phyloP scores from a whole-genome alignment of 2,329 filamentous ascomycete genomes.

The Fusarium camptoceras region DNA sequence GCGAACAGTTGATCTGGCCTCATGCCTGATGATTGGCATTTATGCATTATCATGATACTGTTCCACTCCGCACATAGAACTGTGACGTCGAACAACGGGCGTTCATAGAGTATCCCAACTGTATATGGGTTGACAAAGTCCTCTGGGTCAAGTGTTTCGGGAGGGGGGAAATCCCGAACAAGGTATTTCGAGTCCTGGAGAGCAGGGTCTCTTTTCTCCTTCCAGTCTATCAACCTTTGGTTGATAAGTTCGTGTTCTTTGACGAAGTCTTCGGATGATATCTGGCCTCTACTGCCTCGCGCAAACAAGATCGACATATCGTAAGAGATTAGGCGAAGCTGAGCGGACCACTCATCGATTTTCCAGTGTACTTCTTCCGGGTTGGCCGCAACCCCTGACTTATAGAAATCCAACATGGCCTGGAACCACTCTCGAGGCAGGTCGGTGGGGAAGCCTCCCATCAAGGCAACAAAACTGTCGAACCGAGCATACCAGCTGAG shows the following conservation, averaged over 20 bases:
- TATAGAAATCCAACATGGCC: slow-evolving; percentile 71
- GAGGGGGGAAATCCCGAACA: slow-evolving; percentile 71
- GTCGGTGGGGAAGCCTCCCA: slow-evolving; percentile 81
- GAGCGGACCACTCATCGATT: slow-evolving; percentile 74
- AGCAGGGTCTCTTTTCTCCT: slow-evolving; percentile 67
- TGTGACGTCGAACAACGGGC: slow-evolving; percentile 79
- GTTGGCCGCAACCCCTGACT: slow-evolving; percentile 66
- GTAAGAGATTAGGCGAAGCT: slow-evolving; percentile 77
- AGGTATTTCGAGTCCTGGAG: slow-evolving; percentile 72
- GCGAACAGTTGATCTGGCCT: slow-evolving; percentile 62
- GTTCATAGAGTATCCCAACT: slow-evolving; percentile 76
- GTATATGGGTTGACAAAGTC: slow-evolving; percentile 81
- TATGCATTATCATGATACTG: slow-evolving; percentile 83
- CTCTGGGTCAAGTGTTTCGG: slow-evolving; percentile 62
- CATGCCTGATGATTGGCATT: slow-evolving; percentile 74
- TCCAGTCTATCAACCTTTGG: slow-evolving; percentile 62
- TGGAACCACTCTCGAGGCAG: slow-evolving; percentile 84
- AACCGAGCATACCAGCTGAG: slow-evolving; percentile 92
- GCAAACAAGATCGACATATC: slow-evolving; percentile 85
- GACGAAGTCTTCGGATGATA: slow-evolving; percentile 73
- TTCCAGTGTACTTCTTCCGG: slow-evolving; percentile 74
- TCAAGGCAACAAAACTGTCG: slow-evolving; percentile 84
- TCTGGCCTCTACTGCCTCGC: slow-evolving; percentile 71
- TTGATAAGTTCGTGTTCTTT: slow-evolving; percentile 68
- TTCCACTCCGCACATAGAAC: slow-evolving; percentile 81